Conservation (phyloP, 192 early-diverging fungal species). For the Coemansia sp. region DNA sequence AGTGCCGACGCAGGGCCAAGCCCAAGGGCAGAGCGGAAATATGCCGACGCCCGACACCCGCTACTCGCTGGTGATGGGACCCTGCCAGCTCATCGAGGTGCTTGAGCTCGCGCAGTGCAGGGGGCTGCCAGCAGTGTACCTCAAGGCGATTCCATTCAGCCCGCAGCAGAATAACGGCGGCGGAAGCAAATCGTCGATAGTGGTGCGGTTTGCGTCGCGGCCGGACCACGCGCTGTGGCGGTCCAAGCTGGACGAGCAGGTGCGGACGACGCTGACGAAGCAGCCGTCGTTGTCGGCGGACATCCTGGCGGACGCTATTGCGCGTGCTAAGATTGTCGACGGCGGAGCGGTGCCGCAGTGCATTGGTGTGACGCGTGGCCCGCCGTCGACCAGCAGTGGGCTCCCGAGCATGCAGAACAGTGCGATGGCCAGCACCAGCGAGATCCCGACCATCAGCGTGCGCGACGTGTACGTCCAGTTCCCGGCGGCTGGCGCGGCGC, state of each 20-base stretch:
- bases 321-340: constrained; percentile 40
- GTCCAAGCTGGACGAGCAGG: constrained; percentile 40
- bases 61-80: constrained; percentile 32
- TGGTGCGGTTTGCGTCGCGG: constrained; percentile 42
- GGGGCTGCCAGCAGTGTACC: constrained; percentile 34
- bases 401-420: constrained; percentile 12
- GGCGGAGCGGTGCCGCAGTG: constrained; percentile 14
- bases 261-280: constrained; percentile 27
- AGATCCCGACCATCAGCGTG: constrained; percentile 49
- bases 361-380: constrained; percentile 29
- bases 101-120: constrained; percentile 47
- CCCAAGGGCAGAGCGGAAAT: constrained; percentile 3
- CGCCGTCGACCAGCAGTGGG: constrained; percentile 22
- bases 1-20: background rate
- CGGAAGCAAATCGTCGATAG: constrained; percentile 23
- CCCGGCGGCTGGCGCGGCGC: constrained; percentile 18
- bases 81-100: constrained; percentile 40
- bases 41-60: constrained; percentile 25
- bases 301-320: constrained; percentile 42
- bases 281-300: constrained; percentile 42
- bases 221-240: constrained; percentile 43
- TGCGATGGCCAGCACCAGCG: constrained; percentile 25
- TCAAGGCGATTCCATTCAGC: constrained; percentile 30
- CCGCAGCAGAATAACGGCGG: background rate
- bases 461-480: constrained; percentile 52